phyloP scores from a whole-genome alignment of 73 alveolate genomes.

The Paramecium sonneborni region DNA sequence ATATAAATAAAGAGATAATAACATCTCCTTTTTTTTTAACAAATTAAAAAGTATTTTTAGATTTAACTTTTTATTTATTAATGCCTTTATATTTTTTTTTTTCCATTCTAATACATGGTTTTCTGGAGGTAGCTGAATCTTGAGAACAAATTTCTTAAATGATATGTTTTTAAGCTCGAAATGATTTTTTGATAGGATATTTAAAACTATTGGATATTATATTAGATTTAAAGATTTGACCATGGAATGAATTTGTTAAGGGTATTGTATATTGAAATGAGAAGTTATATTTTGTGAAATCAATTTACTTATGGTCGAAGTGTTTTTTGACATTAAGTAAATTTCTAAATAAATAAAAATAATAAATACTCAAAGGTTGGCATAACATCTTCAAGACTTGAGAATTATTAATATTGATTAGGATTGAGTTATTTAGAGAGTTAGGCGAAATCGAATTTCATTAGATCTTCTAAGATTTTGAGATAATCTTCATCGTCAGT shows the following conservation, averaged over 20 bases:
- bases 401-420: not conserved
- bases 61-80: not conserved
- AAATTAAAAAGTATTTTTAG: not conserved
- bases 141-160: not conserved
- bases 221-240: not conserved
- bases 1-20: not conserved
- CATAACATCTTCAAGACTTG: not conserved
- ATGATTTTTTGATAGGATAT: not conserved
- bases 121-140: not conserved
- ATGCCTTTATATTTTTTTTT: not conserved
- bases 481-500: constrained; percentile 4
- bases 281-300: not conserved
- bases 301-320: not conserved
- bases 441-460: not conserved
- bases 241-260: not conserved
- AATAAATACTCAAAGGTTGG: not conserved
- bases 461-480: not conserved
- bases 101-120: not conserved
- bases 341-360: not conserved
- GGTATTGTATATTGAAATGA: not conserved
- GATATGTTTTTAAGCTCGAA: not conserved
- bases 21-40: not conserved
- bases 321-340: not conserved
- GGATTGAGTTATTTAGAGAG: not conserved
- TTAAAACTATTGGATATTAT: not conserved